Base-by-base conservation (phyloP, 352 stramenopile species). In the Phytophthora fragariaefolia region DNA sequence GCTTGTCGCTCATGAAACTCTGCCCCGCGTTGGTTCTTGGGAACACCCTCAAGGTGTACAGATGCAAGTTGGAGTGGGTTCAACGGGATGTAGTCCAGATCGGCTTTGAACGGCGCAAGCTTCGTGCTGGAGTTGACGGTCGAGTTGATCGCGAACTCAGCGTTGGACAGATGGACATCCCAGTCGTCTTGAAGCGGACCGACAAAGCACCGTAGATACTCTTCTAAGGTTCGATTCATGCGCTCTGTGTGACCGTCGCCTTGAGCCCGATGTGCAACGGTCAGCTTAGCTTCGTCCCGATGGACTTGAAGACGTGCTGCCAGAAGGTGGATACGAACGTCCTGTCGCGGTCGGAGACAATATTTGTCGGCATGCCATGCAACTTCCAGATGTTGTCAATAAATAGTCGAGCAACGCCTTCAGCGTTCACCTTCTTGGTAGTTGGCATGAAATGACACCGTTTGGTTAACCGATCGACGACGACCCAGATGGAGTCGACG, bases 281-380 rank as follows among this genome's bases (percentile, higher is more conserved):
- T 62, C 51, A 62, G 20, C 34, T 66, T 13, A 66, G 17, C 20
- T 51, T 58, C 20, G 51, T 58, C 6, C 32, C 30, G 24, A 49
- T 50, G 1, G 43, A 34, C 43, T 50, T 50, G 22, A 50, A 50
- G 32, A 63, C 23, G 7, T 47, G 17, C 9, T 59, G 40, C 55
- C 46, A 61, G 34, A 71, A 69, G 5, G 46, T 28, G 18, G 48
- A 62, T 1, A 52, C 53, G 20, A 72, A 68, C 28, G 68, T 72
- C 20, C 56, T 9, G 18, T 57, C 64, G 2, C 36, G 64, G 18
- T 72, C 57, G 2, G 56, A 67, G 3, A 68, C 55, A 15, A 73
- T 70, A 36, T 45, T 62, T 0, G 22, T 27, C 6, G 63, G 46
- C 47, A 71, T 59, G 32, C 28, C 28, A 8, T 56, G 52, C 13